Percentiles rank a stretch among this genome's conserved stretches.
Conservation (phyloP, 306 rosid genomes). For the Cicer yamashitae region DNA sequence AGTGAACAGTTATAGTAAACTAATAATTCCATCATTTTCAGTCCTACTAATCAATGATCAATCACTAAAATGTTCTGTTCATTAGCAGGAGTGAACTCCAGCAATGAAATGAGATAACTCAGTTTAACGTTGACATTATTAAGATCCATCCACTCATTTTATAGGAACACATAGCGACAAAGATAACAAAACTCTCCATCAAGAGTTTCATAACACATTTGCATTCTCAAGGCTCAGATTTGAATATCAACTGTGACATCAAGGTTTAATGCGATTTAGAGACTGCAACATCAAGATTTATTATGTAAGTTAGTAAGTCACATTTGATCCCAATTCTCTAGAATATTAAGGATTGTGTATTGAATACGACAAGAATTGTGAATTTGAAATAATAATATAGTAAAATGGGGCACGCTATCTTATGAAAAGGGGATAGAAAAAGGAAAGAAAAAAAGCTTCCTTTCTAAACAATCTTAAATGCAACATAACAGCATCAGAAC, state of each 20-base stretch:
- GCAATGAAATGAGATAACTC: slow-evolving; percentile 22
- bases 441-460: neutral
- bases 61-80: slow-evolving; percentile 25
- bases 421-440: neutral
- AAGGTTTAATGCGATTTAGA: neutral
- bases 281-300: neutral
- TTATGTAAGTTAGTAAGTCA: too few relatives aligned
- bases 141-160: neutral
- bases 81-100: slow-evolving; percentile 28
- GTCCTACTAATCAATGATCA: slow-evolving; percentile 2
- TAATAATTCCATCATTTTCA: slow-evolving; percentile 13
- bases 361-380: neutral
- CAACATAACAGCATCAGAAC: slow-evolving; percentile 6
- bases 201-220: neutral
- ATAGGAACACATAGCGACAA: neutral
- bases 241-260: neutral
- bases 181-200: neutral
- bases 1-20: slow-evolving; percentile 7
- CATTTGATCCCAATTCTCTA: neutral
- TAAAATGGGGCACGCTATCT: slow-evolving; percentile 17
- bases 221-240: neutral
- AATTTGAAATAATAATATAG: slow-evolving; percentile 1
- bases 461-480: neutral
- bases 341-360: neutral
- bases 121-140: neutral